Percentiles rank a stretch among this genome's conserved stretches.
Conservation (phyloP, 1,284 basidiomycete genomes). For the Apiotrichum mycotoxinovorans region DNA sequence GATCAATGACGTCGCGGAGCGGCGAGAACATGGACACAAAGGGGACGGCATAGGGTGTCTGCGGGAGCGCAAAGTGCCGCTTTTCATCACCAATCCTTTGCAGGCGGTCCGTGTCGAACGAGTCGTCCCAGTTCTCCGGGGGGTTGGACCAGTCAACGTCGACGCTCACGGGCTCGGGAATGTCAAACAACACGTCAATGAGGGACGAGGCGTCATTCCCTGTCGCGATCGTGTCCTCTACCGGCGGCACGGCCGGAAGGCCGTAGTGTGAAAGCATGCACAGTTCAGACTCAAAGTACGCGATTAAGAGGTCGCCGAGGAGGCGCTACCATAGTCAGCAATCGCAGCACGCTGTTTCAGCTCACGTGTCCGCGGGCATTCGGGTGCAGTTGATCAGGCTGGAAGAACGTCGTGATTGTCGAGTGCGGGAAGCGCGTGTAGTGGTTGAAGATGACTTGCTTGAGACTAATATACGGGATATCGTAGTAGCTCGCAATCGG, state of each 20-base stretch:
- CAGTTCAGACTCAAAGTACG: slow-evolving; percentile 49
- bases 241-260: slow-evolving; percentile 27
- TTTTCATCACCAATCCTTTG: slow-evolving; percentile 26
- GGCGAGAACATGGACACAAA: slow-evolving; percentile 40
- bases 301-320: slow-evolving; percentile 45
- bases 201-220: slow-evolving; percentile 25
- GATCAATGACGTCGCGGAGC: slow-evolving; percentile 39
- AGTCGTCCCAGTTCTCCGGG: slow-evolving; percentile 42
- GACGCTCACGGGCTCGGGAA: not conserved
- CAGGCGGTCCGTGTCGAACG: slow-evolving; percentile 32
- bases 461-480: slow-evolving; percentile 47
- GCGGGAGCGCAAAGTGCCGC: slow-evolving; percentile 36
- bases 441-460: slow-evolving; percentile 46
- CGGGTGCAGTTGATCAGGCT: slow-evolving; percentile 43
- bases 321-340: slow-evolving; percentile 28
- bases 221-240: slow-evolving; percentile 35
- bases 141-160: slow-evolving; percentile 15
- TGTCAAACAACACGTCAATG: slow-evolving; percentile 27
- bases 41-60: slow-evolving; percentile 40
- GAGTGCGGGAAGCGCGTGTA: slow-evolving; percentile 44
- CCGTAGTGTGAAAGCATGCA: slow-evolving; percentile 43
- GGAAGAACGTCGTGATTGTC: slow-evolving; percentile 40
- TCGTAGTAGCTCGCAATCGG: slow-evolving; percentile 50
- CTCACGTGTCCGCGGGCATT: slow-evolving; percentile 48
- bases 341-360: not conserved